Base-by-base conservation (phyloP, 805 yeast genomes). In the Saccharomyces kudriavzevii region DNA sequence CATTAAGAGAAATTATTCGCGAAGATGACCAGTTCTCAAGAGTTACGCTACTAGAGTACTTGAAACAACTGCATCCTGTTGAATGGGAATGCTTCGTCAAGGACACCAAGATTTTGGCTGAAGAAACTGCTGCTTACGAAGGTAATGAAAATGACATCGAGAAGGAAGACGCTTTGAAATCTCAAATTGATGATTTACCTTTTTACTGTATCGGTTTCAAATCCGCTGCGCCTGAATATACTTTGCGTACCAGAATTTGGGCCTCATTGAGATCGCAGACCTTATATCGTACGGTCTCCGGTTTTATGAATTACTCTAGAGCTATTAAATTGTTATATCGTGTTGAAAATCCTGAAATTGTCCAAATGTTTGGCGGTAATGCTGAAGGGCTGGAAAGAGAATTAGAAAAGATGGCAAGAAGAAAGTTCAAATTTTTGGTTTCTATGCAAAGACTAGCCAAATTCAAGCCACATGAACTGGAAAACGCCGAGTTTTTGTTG, bases 1-100 rank as follows among this genome's bases (percentile, higher is more conserved):
- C 97, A n/a, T 77, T 94, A 66, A 86, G 95, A 70, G 99, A 92
- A 73, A 90, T 94, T 68, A 92, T 94, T 64, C 85, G 96, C 67
- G 98, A 92, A 75, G 98, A 94, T 71, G 97, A 91, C 69, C 96
- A 90, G 74, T 89, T 87, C 73, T 88, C 98, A 25, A 87, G 96
- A 71, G 94, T 94, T 53, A 92, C 97, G 14, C 75, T 94, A 64
- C 79, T 92, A 63, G 99, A 94, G 74, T 92, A 92, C 70, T 79
- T 92, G 74, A 92, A 92, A 73, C 96, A 89, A 74, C 78, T 92
- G 59, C 96, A 92, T 70, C 97, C 98, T 43, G 85, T 87, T 56
- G 99, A 92, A 75, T 94, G 99, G 99, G 92, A 87, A 58, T 89
- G 96, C 74, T 92, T 94, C 66, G 97, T 94, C 49, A 89, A 88